Percentiles rank a stretch among this genome's conserved stretches.
These are phyloP conservation scores for Terana coerulea DNA, from an alignment of 768 basidiomycete species.

Conservation along the genomic window DNA sequence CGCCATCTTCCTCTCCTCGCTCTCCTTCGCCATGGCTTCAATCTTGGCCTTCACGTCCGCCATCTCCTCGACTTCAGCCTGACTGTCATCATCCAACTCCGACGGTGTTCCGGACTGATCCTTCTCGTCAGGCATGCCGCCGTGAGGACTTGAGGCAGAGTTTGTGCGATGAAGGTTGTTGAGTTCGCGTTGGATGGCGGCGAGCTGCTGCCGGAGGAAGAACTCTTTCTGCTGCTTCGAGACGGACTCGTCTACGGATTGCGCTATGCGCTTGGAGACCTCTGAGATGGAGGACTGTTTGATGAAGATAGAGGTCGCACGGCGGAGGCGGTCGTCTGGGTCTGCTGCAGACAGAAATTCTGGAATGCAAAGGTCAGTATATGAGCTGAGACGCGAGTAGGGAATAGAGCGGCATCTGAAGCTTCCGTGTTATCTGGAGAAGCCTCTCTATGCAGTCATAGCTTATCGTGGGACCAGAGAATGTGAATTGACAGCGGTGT, in stretches of 20 bases:
- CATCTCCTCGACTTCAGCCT: conserved; percentile 78
- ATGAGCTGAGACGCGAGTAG: no score
- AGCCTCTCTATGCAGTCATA: no score
- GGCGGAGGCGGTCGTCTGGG: conserved; percentile 57
- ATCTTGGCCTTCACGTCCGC: conserved; percentile 68
- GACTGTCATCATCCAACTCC: conserved; percentile 74
- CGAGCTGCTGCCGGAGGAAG: conserved; percentile 79
- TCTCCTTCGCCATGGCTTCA: conserved; percentile 66
- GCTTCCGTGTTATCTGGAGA: no score
- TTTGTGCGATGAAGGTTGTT: conserved; percentile 43
- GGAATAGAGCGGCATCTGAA: background rate
- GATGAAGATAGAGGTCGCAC: conserved; percentile 66
- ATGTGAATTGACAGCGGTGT: no score
- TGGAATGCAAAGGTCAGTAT: conserved; percentile 23
- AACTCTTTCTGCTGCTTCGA: conserved; percentile 87
- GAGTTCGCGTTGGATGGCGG: conserved; percentile 76
- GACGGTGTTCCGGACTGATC: conserved; percentile 27
- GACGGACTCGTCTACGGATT: conserved; percentile 78
- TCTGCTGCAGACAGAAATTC: conserved; percentile 61
- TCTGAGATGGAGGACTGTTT: conserved; percentile 78
- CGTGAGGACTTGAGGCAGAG: conserved; percentile 8
- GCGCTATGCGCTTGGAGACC: conserved; percentile 76
- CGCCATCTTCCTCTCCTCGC: conserved; percentile 80
- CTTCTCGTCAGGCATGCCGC: background rate
- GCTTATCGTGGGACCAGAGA: no score